Conservation (phyloP, 345 rosid genomes). For the Salix koriyanagi region DNA sequence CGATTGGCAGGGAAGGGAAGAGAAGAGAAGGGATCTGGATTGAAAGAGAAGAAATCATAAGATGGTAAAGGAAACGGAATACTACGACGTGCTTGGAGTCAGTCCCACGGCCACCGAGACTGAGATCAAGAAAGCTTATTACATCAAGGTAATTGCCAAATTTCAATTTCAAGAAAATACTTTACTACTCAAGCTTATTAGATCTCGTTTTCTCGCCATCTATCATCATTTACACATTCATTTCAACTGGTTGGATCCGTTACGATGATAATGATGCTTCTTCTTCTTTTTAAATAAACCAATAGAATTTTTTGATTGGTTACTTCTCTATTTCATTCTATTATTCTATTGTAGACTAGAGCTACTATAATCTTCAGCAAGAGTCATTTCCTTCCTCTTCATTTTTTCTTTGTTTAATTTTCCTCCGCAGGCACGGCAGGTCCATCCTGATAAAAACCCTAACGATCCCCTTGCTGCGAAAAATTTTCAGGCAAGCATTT, state of each 20-base stretch:
- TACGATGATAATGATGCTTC: neutral
- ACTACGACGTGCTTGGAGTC: conserved; percentile 90
- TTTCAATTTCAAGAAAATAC: too few relatives aligned
- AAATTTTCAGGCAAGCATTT: conserved; percentile 68
- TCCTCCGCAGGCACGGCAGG: conserved; percentile 82
- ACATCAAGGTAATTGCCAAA: conserved; percentile 58
- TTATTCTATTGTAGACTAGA: neutral
- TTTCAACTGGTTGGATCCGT: neutral
- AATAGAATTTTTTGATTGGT: neutral
- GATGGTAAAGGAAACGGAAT: conserved; percentile 95
- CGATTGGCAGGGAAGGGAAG: neutral
- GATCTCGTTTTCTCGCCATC: neutral
- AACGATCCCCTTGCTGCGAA: conserved; percentile 87
- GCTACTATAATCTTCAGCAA: neutral
- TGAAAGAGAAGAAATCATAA: conserved; percentile 7
- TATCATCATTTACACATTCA: neutral
- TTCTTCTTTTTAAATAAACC: too few relatives aligned
- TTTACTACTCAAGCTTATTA: neutral
- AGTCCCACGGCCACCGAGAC: conserved; percentile 84
- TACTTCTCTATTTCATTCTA: neutral
- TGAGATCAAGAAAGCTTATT: conserved; percentile 96
- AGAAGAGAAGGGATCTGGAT: neutral
- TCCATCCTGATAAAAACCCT: conserved; percentile 95
- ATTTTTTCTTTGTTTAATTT: neutral
- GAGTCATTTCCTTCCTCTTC: neutral